A percentile compares a stretch with the other conserved stretches of the same genome.
Evolutionary conservation across 1,139 yeast species (phyloP).

Genomic region (Lodderomyces oxycetoniae): DNA sequence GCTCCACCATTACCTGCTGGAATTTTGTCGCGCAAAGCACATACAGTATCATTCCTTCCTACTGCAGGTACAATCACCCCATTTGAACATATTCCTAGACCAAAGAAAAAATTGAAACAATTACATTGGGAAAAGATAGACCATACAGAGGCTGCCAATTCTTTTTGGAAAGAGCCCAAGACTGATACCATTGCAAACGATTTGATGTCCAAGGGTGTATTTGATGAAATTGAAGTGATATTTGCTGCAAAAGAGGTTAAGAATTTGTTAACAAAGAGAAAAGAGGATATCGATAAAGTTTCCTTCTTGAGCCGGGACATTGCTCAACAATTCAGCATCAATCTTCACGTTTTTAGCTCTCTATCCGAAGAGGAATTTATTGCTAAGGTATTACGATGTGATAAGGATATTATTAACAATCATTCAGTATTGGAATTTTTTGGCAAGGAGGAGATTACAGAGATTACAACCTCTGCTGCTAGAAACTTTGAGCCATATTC

Average conservation of each 20-base stretch:
- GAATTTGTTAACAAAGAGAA: slow-evolving; percentile 45
- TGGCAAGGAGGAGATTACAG: slow-evolving; percentile 63
- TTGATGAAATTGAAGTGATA: slow-evolving; percentile 67
- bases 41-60: too few species aligned
- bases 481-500: slow-evolving; percentile 66
- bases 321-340: slow-evolving; percentile 76
- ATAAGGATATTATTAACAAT: slow-evolving; percentile 48
- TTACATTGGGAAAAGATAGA: slow-evolving; percentile 83
- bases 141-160: slow-evolving; percentile 42
- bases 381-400: slow-evolving; percentile 57
- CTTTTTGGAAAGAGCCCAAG: slow-evolving; percentile 55
- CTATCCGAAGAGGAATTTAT: slow-evolving; percentile 55
- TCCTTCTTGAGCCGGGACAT: slow-evolving; percentile 64
- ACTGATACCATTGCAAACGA: slow-evolving; percentile 50
- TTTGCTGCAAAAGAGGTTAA: slow-evolving; percentile 79
- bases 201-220: slow-evolving; percentile 62
- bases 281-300: slow-evolving; percentile 48
- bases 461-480: slow-evolving; percentile 58
- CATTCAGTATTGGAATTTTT: slow-evolving; percentile 68
- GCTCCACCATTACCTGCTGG: slow-evolving; percentile 27
- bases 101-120: slow-evolving; percentile 74
- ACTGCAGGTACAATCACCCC: slow-evolving; percentile 36
- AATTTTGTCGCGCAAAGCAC: too few species aligned
- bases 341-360: slow-evolving; percentile 56
- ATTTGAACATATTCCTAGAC: slow-evolving; percentile 64